Evolutionary conservation across 441 rosid species (phyloP).

Genomic region (Euphorbia celastroides): DNA sequence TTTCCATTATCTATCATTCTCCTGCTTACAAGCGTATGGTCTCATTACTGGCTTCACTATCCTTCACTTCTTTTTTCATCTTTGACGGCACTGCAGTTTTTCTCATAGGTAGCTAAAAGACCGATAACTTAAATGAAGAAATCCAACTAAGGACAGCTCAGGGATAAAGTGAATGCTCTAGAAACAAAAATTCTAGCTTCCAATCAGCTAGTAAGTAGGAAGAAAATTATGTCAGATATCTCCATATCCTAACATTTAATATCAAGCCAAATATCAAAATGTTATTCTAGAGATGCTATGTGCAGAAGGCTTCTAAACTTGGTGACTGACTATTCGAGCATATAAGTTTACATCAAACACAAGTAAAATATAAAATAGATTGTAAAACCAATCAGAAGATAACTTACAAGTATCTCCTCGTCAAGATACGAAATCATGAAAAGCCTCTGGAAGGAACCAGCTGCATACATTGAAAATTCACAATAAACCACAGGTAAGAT

Average conservation of each 20-base stretch:
- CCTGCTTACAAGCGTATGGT: not conserved
- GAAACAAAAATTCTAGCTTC: not conserved
- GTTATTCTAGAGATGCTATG: not conserved
- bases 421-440: conserved; percentile 95
- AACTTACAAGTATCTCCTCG: conserved; percentile 89
- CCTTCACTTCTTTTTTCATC: not conserved
- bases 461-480: conserved; percentile 36
- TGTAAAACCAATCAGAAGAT: not conserved
- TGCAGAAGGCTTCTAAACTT: not conserved
- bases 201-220: not conserved
- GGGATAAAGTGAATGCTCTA: not conserved
- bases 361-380: not conserved
- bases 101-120: not conserved
- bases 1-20: no score
- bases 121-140: not conserved
- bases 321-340: not conserved
- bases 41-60: not conserved
- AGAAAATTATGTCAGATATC: not conserved
- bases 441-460: conserved; percentile 73
- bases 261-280: not conserved
- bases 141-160: not conserved
- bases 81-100: not conserved
- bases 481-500: conserved; percentile 7
- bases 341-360: not conserved
- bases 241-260: not conserved